phyloP scores from a whole-genome alignment of 331 rosid genomes.

The Prunus yedoensis region DNA sequence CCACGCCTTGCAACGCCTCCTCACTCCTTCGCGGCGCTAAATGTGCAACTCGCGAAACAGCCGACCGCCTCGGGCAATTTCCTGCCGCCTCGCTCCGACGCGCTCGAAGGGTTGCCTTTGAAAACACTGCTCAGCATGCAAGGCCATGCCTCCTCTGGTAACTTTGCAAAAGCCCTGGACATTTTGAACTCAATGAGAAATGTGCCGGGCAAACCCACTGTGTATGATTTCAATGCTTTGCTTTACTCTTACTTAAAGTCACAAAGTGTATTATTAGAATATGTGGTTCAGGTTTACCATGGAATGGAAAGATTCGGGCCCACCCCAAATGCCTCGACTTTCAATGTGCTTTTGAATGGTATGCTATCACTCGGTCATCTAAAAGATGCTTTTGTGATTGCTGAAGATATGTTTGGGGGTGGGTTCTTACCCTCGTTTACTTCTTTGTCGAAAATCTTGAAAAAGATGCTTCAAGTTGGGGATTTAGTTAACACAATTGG shows the following conservation, averaged over 20 bases:
- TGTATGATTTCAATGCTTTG: slow-evolving; percentile 45
- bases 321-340: slow-evolving; percentile 41
- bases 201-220: slow-evolving; percentile 36
- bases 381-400: slow-evolving; percentile 30
- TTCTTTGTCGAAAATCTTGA: slow-evolving; percentile 32
- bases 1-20: no score
- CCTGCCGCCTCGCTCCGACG: no score
- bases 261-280: slow-evolving; percentile 23
- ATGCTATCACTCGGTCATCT: slow-evolving; percentile 31
- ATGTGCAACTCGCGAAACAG: no score
- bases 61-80: no score
- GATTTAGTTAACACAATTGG: slow-evolving; percentile 22
- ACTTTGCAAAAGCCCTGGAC: slow-evolving; percentile 31
- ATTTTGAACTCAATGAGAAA: slow-evolving; percentile 36
- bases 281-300: slow-evolving; percentile 29
- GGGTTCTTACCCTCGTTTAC: slow-evolving; percentile 43
- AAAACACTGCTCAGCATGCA: slow-evolving; percentile 22
- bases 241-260: slow-evolving; percentile 36
- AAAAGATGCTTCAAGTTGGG: slow-evolving; percentile 27
- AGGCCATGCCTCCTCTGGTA: slow-evolving; percentile 34
- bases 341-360: slow-evolving; percentile 45
- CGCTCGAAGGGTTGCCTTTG: no score
- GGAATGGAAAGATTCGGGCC: slow-evolving; percentile 47
- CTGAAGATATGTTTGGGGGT: slow-evolving; percentile 34
- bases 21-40: no score